Percentiles rank a stretch among this genome's conserved stretches.
phyloP scores from a whole-genome alignment of 2,329 filamentous ascomycete genomes.

The Ophiostoma montium region DNA sequence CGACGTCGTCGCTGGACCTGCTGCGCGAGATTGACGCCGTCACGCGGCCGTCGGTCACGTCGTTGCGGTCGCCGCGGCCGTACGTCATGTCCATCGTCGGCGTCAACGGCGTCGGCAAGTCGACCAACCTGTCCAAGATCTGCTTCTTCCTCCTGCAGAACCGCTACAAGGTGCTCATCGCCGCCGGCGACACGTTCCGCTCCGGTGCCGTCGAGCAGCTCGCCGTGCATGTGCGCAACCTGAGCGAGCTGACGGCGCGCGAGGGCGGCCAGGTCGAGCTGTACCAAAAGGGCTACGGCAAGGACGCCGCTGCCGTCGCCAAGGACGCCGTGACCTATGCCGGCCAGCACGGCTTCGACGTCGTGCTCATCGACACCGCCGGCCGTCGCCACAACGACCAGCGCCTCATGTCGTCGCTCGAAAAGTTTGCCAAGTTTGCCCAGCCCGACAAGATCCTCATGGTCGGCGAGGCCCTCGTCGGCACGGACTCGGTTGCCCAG shows the following conservation, averaged over 20 bases:
- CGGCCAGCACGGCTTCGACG: slow-evolving; percentile 63
- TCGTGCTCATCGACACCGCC: slow-evolving; percentile 93
- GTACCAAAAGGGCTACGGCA: slow-evolving; percentile 95
- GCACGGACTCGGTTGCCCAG: slow-evolving; percentile 89
- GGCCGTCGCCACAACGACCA: slow-evolving; percentile 91
- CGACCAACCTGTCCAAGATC: slow-evolving; percentile 93
- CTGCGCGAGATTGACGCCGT: slow-evolving; percentile 83
- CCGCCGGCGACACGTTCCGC: slow-evolving; percentile 91
- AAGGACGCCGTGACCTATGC: slow-evolving; percentile 84
- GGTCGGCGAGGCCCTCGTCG: slow-evolving; percentile 80
- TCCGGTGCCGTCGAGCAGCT: slow-evolving; percentile 95
- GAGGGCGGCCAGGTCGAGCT: slow-evolving; percentile 75
- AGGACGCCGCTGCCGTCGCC: slow-evolving; percentile 89
- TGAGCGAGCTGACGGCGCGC: slow-evolving; percentile 73
- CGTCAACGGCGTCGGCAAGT: slow-evolving; percentile 97
- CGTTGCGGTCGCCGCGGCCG: slow-evolving; percentile 53
- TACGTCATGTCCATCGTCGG: slow-evolving; percentile 98
- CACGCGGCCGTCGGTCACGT: slow-evolving; percentile 49
- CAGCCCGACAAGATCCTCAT: slow-evolving; percentile 97
- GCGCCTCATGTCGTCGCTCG: slow-evolving; percentile 86
- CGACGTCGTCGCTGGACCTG: slow-evolving; percentile 85
- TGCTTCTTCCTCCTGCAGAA: slow-evolving; percentile 97
- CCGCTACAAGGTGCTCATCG: slow-evolving; percentile 87
- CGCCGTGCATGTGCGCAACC: slow-evolving; percentile 84
- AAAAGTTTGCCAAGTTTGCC: slow-evolving; percentile 95